Percentiles rank a stretch among this genome's conserved stretches.
These are phyloP conservation scores for Podaxis sp. DNA, from an alignment of 768 basidiomycete species.

Conservation along the genomic window DNA sequence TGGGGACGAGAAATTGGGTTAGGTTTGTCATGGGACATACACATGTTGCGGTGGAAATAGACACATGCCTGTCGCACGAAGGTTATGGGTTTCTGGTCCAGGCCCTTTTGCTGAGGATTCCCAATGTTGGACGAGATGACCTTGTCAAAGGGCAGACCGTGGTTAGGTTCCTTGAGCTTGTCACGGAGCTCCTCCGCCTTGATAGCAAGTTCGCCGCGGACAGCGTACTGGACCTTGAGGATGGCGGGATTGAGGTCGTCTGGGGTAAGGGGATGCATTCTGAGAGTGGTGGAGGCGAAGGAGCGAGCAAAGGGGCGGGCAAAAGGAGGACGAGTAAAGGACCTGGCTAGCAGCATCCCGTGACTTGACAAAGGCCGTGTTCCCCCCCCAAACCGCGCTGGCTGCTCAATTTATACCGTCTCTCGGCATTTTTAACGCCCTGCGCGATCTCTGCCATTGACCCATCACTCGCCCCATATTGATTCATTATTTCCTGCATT, in stretches of 20 bases:
- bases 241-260: conserved; percentile 82
- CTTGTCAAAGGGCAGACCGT: conserved; percentile 78
- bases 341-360: conserved; percentile 13
- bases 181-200: conserved; percentile 84
- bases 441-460: neutral
- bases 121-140: conserved; percentile 97
- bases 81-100: conserved; percentile 92
- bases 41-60: neutral
- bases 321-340: conserved; percentile 12
- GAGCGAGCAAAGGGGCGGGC: conserved; percentile 10
- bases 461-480: neutral
- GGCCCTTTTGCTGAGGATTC: conserved; percentile 94
- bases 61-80: conserved; percentile 79
- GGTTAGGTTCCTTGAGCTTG: conserved; percentile 55
- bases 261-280: conserved; percentile 61
- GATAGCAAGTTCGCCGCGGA: conserved; percentile 95
- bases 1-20: conserved; percentile 28
- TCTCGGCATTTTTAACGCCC: neutral
- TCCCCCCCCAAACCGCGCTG: neutral
- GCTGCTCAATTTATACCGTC: neutral
- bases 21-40: neutral
- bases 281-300: conserved; percentile 19
- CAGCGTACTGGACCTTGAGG: conserved; percentile 91
- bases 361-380: neutral
- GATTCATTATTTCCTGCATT: no score